These are phyloP conservation scores for Tolypocladium ovalisporum DNA, from an alignment of 2,329 filamentous ascomycete genomes.

Conservation along the genomic window DNA sequence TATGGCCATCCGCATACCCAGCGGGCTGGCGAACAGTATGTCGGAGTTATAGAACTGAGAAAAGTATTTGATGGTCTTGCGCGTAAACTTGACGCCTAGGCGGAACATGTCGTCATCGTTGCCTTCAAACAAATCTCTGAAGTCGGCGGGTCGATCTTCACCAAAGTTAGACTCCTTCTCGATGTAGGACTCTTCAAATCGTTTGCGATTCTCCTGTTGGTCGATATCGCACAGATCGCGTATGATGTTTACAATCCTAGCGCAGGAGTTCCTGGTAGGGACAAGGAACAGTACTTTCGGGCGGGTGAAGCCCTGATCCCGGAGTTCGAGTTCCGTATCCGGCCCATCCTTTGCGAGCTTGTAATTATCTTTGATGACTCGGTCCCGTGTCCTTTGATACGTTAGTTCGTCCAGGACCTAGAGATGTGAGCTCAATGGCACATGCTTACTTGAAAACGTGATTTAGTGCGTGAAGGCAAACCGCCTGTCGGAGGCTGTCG, in stretches of 20 bases:
- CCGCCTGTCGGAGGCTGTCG: conserved; percentile 55
- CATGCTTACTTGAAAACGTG: conserved; percentile 69
- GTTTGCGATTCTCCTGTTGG: conserved; percentile 88
- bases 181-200: conserved; percentile 77
- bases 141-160: conserved; percentile 72
- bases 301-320: conserved; percentile 91
- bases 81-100: conserved; percentile 89
- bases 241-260: conserved; percentile 67
- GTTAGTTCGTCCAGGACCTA: not conserved
- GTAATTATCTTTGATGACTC: conserved; percentile 85
- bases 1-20: conserved; percentile 84
- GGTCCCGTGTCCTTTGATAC: conserved; percentile 60
- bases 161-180: conserved; percentile 55
- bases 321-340: conserved; percentile 57
- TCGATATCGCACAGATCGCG: conserved; percentile 68
- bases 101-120: conserved; percentile 98
- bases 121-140: conserved; percentile 78
- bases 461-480: conserved; percentile 78
- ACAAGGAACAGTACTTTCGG: conserved; percentile 88
- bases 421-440: not conserved
- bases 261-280: conserved; percentile 79
- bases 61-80: conserved; percentile 92
- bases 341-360: conserved; percentile 58
- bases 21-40: conserved; percentile 81
- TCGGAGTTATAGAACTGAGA: conserved; percentile 94